These are phyloP conservation scores for Priceomyces haplophilus DNA, from an alignment of 805 yeast species.

Conservation along the genomic window DNA sequence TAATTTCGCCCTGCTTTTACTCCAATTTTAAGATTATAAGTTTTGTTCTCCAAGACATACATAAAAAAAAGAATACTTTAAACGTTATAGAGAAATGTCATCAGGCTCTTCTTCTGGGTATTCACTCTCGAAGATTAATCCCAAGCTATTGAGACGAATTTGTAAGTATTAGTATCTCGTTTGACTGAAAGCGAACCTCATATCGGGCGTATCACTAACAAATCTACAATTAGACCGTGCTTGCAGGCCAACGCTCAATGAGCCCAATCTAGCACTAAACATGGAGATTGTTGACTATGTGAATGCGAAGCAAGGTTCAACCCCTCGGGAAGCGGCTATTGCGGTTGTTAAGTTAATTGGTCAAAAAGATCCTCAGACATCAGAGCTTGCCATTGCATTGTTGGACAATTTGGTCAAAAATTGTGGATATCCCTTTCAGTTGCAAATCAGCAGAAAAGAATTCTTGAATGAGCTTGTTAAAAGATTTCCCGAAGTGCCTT, in stretches of 20 bases:
- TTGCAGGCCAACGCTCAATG: conserved; percentile 74
- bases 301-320: conserved; percentile 85
- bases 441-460: conserved; percentile 92
- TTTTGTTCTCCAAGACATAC: neutral
- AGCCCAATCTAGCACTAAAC: conserved; percentile 86
- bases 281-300: conserved; percentile 91
- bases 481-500: conserved; percentile 92
- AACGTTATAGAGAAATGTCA: conserved; percentile 9
- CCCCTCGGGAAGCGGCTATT: conserved; percentile 90
- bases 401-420: conserved; percentile 92
- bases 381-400: conserved; percentile 76
- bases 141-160: conserved; percentile 44
- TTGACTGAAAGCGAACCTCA: neutral
- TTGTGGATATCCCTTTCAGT: conserved; percentile 96
- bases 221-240: conserved; percentile 58
- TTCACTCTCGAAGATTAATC: conserved; percentile 44
- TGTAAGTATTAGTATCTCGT: conserved; percentile 27
- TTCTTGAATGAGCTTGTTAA: conserved; percentile 90
- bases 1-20: neutral
- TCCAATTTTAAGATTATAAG: neutral
- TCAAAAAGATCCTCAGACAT: conserved; percentile 78
- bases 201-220: conserved; percentile 3
- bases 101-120: conserved; percentile 20
- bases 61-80: conserved; percentile 1
- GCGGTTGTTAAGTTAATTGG: conserved; percentile 80